These are phyloP conservation scores for Skeletonema menzelii DNA, from an alignment of 108 stramenopile genomes.

Conservation along the genomic window DNA sequence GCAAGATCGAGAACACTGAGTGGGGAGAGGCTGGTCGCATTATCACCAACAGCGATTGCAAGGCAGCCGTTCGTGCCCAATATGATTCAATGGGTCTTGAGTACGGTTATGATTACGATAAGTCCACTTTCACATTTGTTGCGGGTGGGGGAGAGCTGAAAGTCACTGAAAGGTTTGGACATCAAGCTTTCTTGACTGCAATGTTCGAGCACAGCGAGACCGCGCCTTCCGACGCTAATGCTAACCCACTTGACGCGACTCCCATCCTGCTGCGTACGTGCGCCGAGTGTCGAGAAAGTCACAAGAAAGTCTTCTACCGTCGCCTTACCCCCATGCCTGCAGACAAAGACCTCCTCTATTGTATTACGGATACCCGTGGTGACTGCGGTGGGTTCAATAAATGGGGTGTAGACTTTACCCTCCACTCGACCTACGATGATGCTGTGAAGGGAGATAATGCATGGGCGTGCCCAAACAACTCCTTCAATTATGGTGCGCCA, in stretches of 20 bases:
- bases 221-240: background rate
- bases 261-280: constrained; percentile 29
- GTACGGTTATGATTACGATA: constrained; percentile 26
- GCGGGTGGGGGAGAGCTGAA: constrained; percentile 26
- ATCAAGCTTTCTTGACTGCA: constrained; percentile 3
- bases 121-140: constrained; percentile 18
- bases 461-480: constrained; percentile 35
- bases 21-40: too few relatives aligned
- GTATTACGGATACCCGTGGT: constrained; percentile 23
- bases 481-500: constrained; percentile 25
- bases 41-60: constrained; percentile 28
- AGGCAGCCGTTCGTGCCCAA: constrained; percentile 4
- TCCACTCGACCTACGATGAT: constrained; percentile 46
- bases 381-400: constrained; percentile 16
- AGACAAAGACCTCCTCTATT: constrained; percentile 19
- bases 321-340: constrained; percentile 30
- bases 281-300: constrained; percentile 18
- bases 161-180: constrained; percentile 10
- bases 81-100: constrained; percentile 5
- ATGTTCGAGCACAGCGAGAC: background rate
- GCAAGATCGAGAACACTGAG: too few relatives aligned
- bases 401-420: constrained; percentile 23
- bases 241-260: background rate
- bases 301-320: constrained; percentile 41
- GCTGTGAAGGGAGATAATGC: constrained; percentile 28